phyloP scores from a whole-genome alignment of 441 rosid species.

The Arabidopsis hybrid region DNA sequence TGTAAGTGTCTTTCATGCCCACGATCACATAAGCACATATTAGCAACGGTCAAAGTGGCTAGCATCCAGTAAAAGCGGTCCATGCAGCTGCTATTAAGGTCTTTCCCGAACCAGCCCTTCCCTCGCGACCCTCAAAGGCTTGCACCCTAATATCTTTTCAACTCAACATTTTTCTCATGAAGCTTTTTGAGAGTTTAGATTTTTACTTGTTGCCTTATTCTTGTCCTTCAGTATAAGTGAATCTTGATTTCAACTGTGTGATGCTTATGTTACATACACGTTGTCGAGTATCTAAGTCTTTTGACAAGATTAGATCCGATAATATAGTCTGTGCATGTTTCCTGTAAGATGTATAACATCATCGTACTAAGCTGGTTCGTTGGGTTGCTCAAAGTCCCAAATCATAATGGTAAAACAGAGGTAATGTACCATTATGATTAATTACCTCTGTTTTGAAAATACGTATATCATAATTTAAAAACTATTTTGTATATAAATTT shows the following conservation, averaged over 20 bases:
- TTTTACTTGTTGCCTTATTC: neutral
- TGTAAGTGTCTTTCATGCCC: constrained; percentile 77
- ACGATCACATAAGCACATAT: constrained; percentile 58
- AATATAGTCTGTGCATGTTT: neutral
- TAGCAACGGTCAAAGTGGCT: constrained; percentile 54
- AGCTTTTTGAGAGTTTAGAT: neutral
- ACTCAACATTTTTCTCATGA: neutral
- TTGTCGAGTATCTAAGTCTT: neutral
- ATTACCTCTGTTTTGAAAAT: too few species aligned
- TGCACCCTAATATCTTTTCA: too few species aligned
- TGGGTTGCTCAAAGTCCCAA: too few species aligned
- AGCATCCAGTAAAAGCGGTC: constrained; percentile 81
- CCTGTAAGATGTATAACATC: too few species aligned
- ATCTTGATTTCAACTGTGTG: constrained; percentile 11
- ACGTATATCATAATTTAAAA: too few species aligned
- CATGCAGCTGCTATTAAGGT: constrained; percentile 75
- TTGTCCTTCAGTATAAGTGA: constrained; percentile 3
- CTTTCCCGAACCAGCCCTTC: constrained; percentile 74
- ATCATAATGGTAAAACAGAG: too few species aligned
- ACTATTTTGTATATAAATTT: too few species aligned
- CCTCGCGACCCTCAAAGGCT: too few species aligned
- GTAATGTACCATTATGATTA: too few species aligned
- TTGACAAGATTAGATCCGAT: neutral
- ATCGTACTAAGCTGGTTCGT: too few species aligned
- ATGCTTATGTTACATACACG: constrained; percentile 5